These are phyloP conservation scores for Cystoisospora suis DNA, from an alignment of 169 alveolate genomes.

Conservation along the genomic window DNA sequence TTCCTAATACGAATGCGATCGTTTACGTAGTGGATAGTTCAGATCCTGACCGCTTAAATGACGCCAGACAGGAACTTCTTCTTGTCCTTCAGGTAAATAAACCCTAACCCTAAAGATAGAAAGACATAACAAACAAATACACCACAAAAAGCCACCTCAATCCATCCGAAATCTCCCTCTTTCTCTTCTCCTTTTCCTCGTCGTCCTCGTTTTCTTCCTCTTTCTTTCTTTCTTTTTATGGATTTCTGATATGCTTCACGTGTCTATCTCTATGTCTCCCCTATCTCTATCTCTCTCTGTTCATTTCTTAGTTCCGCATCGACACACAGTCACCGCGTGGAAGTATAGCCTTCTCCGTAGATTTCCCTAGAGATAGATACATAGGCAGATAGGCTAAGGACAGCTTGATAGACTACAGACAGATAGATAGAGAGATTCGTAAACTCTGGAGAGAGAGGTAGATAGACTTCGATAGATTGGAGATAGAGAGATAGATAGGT, in stretches of 20 bases:
- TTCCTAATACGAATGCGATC: constrained; percentile 93
- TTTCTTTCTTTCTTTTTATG: neutral
- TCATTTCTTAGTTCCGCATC: neutral
- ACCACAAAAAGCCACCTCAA: too few species aligned
- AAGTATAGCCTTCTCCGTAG: too few species aligned
- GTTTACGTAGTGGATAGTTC: constrained; percentile 97
- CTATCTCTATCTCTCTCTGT: neutral
- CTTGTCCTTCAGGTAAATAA: constrained; percentile 66
- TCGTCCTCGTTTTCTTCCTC: neutral
- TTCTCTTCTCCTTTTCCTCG: neutral
- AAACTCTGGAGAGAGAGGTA: too few species aligned
- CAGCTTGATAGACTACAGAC: too few species aligned
- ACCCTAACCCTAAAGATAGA: neutral
- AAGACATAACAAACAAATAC: neutral
- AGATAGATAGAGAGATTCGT: too few species aligned
- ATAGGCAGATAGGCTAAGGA: too few species aligned
- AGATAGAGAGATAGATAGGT: too few species aligned
- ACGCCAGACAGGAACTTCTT: constrained; percentile 75
- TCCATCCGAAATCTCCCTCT: too few species aligned
- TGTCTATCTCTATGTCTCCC: neutral
- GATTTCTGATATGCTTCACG: neutral
- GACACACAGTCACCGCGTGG: neutral
- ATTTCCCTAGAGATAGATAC: too few species aligned
- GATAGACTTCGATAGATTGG: too few species aligned
- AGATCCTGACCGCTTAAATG: constrained; percentile 92